Conservation (phyloP, 768 basidiomycete genomes). For the Sarcodon aspratus region DNA sequence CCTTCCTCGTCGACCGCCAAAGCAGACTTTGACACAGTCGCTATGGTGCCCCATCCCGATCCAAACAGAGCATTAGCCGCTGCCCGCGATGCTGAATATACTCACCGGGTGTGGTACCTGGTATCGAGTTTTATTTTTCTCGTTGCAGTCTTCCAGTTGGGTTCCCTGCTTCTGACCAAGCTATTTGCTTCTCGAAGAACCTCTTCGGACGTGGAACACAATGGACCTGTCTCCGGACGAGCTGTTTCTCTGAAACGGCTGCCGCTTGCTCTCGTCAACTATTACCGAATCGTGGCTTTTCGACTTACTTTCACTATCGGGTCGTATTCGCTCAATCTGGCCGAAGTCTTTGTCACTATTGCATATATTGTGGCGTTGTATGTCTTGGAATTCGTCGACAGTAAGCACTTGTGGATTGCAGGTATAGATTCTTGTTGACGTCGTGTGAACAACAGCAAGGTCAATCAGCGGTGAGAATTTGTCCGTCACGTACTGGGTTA, state of each 20-base stretch:
- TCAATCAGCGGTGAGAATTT: slow-evolving; percentile 10
- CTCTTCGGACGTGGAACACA: neutral
- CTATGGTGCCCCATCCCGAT: neutral
- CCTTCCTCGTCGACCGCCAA: no score
- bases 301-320: slow-evolving; percentile 20
- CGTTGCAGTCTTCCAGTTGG: slow-evolving; percentile 22
- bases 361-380: slow-evolving; percentile 22
- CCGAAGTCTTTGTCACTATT: slow-evolving; percentile 23
- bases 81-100: slow-evolving; percentile 15
- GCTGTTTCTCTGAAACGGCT: slow-evolving; percentile 11
- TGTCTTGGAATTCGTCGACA: slow-evolving; percentile 15
- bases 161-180: slow-evolving; percentile 8
- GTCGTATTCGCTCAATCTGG: slow-evolving; percentile 21
- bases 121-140: slow-evolving; percentile 30
- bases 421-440: neutral
- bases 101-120: slow-evolving; percentile 31
- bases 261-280: slow-evolving; percentile 14
- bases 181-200: neutral
- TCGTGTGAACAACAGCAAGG: slow-evolving; percentile 10
- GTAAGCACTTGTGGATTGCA: slow-evolving; percentile 6
- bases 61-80: slow-evolving; percentile 2
- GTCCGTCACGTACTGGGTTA: slow-evolving; percentile 13
- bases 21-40: no score
- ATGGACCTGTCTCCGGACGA: neutral
- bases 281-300: slow-evolving; percentile 20